Percentiles rank a stretch among this genome's conserved stretches.
Evolutionary conservation across 768 basidiomycete species (phyloP).

Genomic region (Boletus barrowsii): DNA sequence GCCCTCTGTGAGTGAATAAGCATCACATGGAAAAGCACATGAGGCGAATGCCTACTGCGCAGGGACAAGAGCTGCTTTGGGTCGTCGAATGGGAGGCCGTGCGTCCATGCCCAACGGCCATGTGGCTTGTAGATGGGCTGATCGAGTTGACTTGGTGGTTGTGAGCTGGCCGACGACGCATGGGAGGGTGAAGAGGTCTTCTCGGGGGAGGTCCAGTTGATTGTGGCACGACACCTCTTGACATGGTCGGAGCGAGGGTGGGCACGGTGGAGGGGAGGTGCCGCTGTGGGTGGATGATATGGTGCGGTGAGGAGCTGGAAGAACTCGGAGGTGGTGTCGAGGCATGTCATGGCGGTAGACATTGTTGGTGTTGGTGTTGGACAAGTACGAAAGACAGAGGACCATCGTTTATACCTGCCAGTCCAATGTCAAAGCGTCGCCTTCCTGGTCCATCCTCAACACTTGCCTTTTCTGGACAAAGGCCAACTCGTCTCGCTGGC

Average conservation of each 20-base stretch:
- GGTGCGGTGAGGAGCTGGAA: conserved; percentile 30
- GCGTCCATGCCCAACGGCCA: conserved; percentile 32
- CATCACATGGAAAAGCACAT: neutral
- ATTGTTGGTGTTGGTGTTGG: conserved; percentile 4
- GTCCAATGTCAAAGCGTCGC: conserved; percentile 28
- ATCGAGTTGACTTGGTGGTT: conserved; percentile 10
- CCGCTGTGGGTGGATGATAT: conserved; percentile 11
- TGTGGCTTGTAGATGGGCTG: conserved; percentile 31
- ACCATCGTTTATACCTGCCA: conserved; percentile 18
- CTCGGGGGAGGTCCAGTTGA: conserved; percentile 26
- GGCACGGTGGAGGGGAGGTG: conserved; percentile 6
- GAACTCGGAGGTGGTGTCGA: conserved; percentile 29
- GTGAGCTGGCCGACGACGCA: neutral
- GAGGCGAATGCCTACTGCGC: conserved; percentile 17
- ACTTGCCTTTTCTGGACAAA: conserved; percentile 35
- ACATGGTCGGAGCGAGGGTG: conserved; percentile 18
- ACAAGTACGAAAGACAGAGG: neutral
- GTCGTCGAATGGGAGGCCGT: conserved; percentile 24
- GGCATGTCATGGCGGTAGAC: too few relatives aligned
- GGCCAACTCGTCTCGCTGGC: conserved; percentile 9
- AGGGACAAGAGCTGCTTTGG: conserved; percentile 27
- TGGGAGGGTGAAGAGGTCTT: neutral
- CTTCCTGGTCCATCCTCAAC: conserved; percentile 26
- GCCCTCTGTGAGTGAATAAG: conserved; percentile 28
- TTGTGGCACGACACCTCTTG: conserved; percentile 25